Conservation (phyloP, 1,139 yeast genomes). For the Saccharomyces hybrid region DNA sequence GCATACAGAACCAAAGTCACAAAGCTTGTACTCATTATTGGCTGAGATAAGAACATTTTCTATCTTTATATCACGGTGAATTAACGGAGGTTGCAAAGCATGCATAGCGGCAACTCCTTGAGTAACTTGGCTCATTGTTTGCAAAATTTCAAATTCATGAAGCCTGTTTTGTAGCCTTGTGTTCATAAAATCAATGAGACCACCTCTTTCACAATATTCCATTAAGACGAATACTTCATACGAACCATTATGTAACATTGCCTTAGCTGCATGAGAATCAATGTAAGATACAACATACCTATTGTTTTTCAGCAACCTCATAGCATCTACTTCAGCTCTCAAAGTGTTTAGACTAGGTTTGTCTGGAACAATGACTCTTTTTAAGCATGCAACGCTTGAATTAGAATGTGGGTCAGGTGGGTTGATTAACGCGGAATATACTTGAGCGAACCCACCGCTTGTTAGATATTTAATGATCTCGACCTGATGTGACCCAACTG, state of each 20-base stretch:
- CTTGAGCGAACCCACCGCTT: slow-evolving; percentile 50
- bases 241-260: slow-evolving; percentile 39
- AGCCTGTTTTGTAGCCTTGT: slow-evolving; percentile 57
- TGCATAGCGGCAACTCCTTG: slow-evolving; percentile 73
- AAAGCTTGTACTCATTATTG: slow-evolving; percentile 51
- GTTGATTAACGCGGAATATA: slow-evolving; percentile 50
- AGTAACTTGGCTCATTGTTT: slow-evolving; percentile 59
- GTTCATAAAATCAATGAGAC: slow-evolving; percentile 70
- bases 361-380: slow-evolving; percentile 67
- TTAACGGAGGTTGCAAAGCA: slow-evolving; percentile 43
- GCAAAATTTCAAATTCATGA: slow-evolving; percentile 53
- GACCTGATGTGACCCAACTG: slow-evolving; percentile 33
- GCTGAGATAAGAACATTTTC: slow-evolving; percentile 66
- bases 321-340: slow-evolving; percentile 72
- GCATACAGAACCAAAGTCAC: slow-evolving; percentile 74
- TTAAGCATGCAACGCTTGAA: slow-evolving; percentile 52
- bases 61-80: slow-evolving; percentile 73
- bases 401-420: slow-evolving; percentile 30
- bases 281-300: slow-evolving; percentile 58
- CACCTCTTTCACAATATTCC: slow-evolving; percentile 72
- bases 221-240: slow-evolving; percentile 70
- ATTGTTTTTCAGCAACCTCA: slow-evolving; percentile 52
- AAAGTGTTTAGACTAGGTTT: slow-evolving; percentile 57
- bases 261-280: slow-evolving; percentile 71
- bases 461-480: slow-evolving; percentile 30